These are phyloP conservation scores for Colletotrichum gigasporum DNA, from an alignment of 2,329 filamentous ascomycete species.

Conservation along the genomic window DNA sequence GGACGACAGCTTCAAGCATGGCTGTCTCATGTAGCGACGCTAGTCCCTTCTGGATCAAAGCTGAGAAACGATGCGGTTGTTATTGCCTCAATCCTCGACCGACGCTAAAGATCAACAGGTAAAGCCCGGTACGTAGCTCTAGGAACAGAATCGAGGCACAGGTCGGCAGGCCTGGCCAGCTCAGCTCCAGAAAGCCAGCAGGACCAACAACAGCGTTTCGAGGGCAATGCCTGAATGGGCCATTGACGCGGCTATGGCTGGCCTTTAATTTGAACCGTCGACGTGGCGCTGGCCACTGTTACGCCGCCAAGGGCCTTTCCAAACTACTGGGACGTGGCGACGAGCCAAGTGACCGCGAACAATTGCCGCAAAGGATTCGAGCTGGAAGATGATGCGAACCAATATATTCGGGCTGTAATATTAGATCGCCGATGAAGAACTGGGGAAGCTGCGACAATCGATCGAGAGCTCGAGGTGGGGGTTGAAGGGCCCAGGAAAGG, in stretches of 20 bases:
- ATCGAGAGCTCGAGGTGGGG: too few species aligned
- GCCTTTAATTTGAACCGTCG: background rate
- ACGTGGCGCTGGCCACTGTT: conserved; percentile 9
- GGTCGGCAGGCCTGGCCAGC: background rate
- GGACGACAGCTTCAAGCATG: background rate
- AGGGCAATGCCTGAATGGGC: too few species aligned
- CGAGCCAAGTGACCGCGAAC: background rate
- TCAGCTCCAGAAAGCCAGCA: too few species aligned
- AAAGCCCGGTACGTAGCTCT: background rate
- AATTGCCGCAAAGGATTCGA: background rate
- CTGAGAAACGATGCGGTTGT: background rate
- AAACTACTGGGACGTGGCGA: background rate
- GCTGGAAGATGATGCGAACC: background rate
- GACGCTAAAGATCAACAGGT: background rate
- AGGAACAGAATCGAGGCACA: background rate
- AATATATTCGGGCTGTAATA: too few species aligned
- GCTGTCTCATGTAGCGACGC: background rate
- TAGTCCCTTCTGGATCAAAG: background rate
- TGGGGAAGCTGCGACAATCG: background rate
- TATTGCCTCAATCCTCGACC: background rate
- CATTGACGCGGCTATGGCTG: background rate
- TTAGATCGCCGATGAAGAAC: too few species aligned
- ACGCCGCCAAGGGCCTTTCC: background rate
- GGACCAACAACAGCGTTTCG: too few species aligned
- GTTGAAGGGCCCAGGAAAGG: too few species aligned